Evolutionary conservation across 805 yeast genomes (phyloP).

Genomic region (Monosporozyma aerobia): DNA sequence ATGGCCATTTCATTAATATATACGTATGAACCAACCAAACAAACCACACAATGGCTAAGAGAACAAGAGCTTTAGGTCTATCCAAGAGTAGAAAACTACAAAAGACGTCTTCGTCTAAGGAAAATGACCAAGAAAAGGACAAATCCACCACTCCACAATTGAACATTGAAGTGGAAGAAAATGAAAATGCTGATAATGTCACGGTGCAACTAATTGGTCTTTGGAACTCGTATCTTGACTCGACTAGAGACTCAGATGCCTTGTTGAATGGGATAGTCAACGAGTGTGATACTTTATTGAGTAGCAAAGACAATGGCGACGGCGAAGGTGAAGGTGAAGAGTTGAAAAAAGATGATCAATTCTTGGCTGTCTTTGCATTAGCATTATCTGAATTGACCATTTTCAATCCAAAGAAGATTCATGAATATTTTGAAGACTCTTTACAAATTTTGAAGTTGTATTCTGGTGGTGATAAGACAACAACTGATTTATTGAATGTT

Average conservation of each 20-base stretch:
- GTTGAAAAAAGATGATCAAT: slow-evolving; percentile 34
- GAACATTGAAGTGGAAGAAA: slow-evolving; percentile 60
- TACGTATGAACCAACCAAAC: background rate
- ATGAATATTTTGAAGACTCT: slow-evolving; percentile 51
- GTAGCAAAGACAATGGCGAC: background rate
- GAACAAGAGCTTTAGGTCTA: slow-evolving; percentile 47
- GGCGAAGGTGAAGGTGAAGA: background rate
- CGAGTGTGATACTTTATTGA: slow-evolving; percentile 73
- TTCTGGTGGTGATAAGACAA: slow-evolving; percentile 31
- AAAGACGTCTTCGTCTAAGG: slow-evolving; percentile 12
- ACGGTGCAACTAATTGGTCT: slow-evolving; percentile 66
- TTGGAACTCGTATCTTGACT: slow-evolving; percentile 52
- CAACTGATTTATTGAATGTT: slow-evolving; percentile 36
- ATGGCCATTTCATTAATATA: too few species aligned
- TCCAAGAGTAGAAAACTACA: slow-evolving; percentile 41
- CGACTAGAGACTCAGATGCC: slow-evolving; percentile 53
- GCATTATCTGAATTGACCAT: slow-evolving; percentile 58
- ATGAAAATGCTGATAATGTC: slow-evolving; percentile 68
- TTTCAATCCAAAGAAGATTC: slow-evolving; percentile 34
- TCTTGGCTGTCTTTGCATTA: slow-evolving; percentile 66
- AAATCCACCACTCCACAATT: slow-evolving; percentile 32
- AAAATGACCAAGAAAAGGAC: background rate
- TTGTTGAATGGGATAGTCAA: slow-evolving; percentile 80
- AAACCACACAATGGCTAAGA: slow-evolving; percentile 40
- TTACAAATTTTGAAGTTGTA: slow-evolving; percentile 55